Evolutionary conservation across 1,284 basidiomycete species (phyloP).

Genomic region (Macrocystidia cucumis): DNA sequence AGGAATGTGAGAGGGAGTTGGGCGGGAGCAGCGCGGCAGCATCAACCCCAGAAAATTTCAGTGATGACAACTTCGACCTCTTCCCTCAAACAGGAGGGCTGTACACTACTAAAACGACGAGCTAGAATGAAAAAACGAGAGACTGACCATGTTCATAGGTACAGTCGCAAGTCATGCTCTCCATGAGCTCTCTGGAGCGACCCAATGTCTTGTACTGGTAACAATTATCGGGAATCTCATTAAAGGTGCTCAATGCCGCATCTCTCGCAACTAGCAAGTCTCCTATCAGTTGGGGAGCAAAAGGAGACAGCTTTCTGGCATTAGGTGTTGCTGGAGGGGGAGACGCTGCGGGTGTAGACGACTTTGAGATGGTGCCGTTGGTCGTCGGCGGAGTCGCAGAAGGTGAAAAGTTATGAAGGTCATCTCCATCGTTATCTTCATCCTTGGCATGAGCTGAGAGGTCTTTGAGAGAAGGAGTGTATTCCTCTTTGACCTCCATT

Average conservation of each 20-base stretch:
- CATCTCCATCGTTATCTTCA: not conserved
- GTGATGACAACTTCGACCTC: conserved; percentile 6
- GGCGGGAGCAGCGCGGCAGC: no score
- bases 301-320: conserved; percentile 22
- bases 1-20: no score
- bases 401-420: conserved; percentile 23
- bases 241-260: conserved; percentile 71
- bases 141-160: conserved; percentile 74
- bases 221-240: conserved; percentile 69
- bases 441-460: conserved; percentile 13
- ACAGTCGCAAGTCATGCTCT: conserved; percentile 94
- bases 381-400: conserved; percentile 21
- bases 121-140: no score
- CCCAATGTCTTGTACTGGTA: conserved; percentile 90
- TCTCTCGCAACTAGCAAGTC: conserved; percentile 72
- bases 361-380: conserved; percentile 22
- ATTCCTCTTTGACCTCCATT: no score
- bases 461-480: conserved; percentile 23
- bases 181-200: conserved; percentile 78
- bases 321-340: conserved; percentile 15
- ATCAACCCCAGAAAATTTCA: conserved; percentile 7
- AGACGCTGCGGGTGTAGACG: conserved; percentile 24
- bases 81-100: no score
- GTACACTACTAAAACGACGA: no score
- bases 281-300: conserved; percentile 57